These are phyloP conservation scores for Pichia membranifaciens DNA, from an alignment of 805 yeast genomes.

Conservation along the genomic window DNA sequence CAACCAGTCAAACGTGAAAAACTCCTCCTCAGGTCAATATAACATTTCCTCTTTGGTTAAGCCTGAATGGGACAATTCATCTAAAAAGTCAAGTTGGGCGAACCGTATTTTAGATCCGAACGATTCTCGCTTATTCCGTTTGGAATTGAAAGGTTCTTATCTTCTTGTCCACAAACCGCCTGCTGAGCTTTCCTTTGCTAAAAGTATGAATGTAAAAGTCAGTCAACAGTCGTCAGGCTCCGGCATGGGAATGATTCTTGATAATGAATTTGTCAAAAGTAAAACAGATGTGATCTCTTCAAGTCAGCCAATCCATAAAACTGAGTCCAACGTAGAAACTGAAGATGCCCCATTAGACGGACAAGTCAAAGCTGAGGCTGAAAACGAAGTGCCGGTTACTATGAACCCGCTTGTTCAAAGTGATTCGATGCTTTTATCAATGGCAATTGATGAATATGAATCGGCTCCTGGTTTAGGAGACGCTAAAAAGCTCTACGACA, in stretches of 20 bases:
- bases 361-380: neutral
- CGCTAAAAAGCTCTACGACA: neutral
- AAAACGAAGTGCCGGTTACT: too few relatives aligned
- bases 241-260: neutral
- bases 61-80: slow-evolving; percentile 29
- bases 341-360: neutral
- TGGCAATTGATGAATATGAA: slow-evolving; percentile 7
- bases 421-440: slow-evolving; percentile 4
- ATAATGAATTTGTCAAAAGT: slow-evolving; percentile 9
- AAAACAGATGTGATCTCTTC: neutral
- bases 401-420: neutral
- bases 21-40: neutral
- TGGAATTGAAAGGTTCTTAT: slow-evolving; percentile 64
- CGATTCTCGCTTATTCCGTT: slow-evolving; percentile 44
- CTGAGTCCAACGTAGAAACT: neutral
- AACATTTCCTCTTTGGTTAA: slow-evolving; percentile 20
- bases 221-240: neutral
- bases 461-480: neutral
- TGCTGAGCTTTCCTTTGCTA: slow-evolving; percentile 30
- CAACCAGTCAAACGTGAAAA: neutral
- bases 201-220: slow-evolving; percentile 5
- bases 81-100: slow-evolving; percentile 55
- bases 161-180: slow-evolving; percentile 58
- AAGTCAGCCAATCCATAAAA: too few relatives aligned
- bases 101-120: slow-evolving; percentile 39